Evolutionary conservation across 208 protist species (phyloP).

Genomic region (Leishmania arabica): DNA sequence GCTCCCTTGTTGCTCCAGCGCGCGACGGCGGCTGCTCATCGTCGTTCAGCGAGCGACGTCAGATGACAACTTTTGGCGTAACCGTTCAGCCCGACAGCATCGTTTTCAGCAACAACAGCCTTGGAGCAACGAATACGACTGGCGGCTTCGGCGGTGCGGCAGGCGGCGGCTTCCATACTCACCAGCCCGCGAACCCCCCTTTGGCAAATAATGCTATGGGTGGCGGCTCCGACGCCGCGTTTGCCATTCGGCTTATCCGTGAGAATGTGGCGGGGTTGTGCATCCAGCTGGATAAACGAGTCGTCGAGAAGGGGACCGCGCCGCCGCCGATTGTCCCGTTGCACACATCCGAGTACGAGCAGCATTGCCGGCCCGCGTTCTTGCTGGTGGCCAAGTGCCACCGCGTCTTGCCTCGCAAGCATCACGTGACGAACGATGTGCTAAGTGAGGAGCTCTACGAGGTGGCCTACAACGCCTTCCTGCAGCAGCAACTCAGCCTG

Average conservation of each 20-base stretch:
- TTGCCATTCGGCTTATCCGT: slow-evolving; percentile 43
- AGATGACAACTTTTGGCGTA: slow-evolving; percentile 1
- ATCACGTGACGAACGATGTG: slow-evolving; percentile 13
- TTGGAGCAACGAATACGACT: not conserved
- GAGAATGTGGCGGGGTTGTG: slow-evolving; percentile 70
- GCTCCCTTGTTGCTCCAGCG: not conserved
- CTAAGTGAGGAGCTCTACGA: slow-evolving; percentile 64
- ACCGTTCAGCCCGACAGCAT: not conserved
- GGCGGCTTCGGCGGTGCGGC: not conserved
- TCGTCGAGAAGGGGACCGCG: slow-evolving; percentile 37
- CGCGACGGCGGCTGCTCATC: slow-evolving; percentile 16
- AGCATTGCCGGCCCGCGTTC: slow-evolving; percentile 55
- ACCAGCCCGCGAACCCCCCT: slow-evolving; percentile 11
- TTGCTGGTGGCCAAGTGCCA: slow-evolving; percentile 54
- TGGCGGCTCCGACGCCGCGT: not conserved
- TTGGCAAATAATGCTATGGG: slow-evolving; percentile 3
- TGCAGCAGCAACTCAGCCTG: slow-evolving; percentile 46
- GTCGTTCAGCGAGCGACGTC: slow-evolving; percentile 6
- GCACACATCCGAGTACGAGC: slow-evolving; percentile 56
- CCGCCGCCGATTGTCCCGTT: slow-evolving; percentile 46
- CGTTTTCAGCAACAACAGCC: not conserved
- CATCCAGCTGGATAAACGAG: slow-evolving; percentile 58
- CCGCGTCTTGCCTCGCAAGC: slow-evolving; percentile 24
- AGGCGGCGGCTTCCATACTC: slow-evolving; percentile 16
- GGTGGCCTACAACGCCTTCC: slow-evolving; percentile 54